Evolutionary conservation across 371 early-diverging fungal species (phyloP), one percentile per base, ranked within the genome.

Genomic region (Actinomortierella ambigua): DNA sequence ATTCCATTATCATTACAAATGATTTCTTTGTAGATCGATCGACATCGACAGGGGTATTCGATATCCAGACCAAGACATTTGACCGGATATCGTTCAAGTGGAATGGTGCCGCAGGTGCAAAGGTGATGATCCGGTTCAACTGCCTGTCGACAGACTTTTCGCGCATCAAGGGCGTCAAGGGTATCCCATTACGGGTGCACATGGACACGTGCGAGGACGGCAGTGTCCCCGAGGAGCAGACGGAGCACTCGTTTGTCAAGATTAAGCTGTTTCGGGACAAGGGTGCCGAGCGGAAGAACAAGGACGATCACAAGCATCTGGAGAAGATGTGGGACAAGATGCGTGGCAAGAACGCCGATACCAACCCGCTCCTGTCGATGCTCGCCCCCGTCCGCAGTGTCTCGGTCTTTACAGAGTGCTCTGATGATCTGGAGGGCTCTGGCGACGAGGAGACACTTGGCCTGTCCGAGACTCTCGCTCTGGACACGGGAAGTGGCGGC

Each of bases 91-190:
- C 86, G 5, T 88, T 91, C 76, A 86, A 86, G 49, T 91, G 92
- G 91, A 84, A 90, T 55, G 87, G 88, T 2, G 69, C 82, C 23
- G 77, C 83, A 24, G 88, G 90, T 15, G 89, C 90, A 42, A 90
- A 88, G 54, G 71, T 92, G 24, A 81, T 82, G 69, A 59, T 92
- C n/a, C 85, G 85, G 41, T 91, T 93, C 68, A 88, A 90, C 66
- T 91, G 91, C 59, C 69, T 93, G 3, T 92, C 93, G 0, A 93
- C 93, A 2, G 93, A 93, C 56, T 93, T 93, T 63, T 88, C 91
- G 18, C 77, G 90, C 15, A 89, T 92, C 73, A 92, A 93, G 66
- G 93, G 93, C 11, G 91, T 93, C 62, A 93, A 92, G 66, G 93
- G 93, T 0, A 91, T 92, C 40, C 90, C 92, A 14, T 77, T 93